Evolutionary conservation across 139 green algal genomes (phyloP).

Genomic region (Ettlia oleoabundans): DNA sequence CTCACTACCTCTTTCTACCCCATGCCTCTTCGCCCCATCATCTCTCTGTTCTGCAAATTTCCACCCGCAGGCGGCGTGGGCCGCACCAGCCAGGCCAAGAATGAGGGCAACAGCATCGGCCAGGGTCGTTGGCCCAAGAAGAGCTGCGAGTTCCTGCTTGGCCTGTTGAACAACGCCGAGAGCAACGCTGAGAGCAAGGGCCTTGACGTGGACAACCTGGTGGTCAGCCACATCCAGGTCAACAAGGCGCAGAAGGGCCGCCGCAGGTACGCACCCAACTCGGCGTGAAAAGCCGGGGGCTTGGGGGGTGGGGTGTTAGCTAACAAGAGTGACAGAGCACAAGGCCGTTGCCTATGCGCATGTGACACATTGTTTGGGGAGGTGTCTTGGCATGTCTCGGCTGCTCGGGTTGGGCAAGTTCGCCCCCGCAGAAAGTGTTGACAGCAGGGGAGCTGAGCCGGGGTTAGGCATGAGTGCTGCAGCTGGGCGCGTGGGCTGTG

Average conservation of each 20-base stretch:
- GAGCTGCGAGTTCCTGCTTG: constrained; percentile 92
- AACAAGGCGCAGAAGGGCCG: constrained; percentile 96
- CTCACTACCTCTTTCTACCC: no score
- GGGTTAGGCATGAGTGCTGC: neutral
- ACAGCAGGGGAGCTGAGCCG: neutral
- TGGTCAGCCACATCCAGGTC: constrained; percentile 97
- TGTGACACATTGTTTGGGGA: no score
- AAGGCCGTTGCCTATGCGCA: no score
- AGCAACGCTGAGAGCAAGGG: constrained; percentile 98
- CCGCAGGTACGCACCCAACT: constrained; percentile 57
- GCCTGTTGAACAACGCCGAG: constrained; percentile 98
- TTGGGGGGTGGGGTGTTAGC: no score
- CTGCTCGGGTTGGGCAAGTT: no score
- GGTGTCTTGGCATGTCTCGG: no score
- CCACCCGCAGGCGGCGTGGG: constrained; percentile 71
- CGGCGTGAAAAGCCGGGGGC: no score
- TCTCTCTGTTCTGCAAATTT: neutral
- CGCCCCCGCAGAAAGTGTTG: neutral
- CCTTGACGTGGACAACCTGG: constrained; percentile 92
- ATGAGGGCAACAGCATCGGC: constrained; percentile 77
- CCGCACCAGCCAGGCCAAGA: constrained; percentile 78
- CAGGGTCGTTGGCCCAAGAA: constrained; percentile 98
- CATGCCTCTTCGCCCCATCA: neutral
- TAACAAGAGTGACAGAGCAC: no score
- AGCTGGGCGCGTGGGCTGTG: no score